phyloP scores from a whole-genome alignment of 345 rosid genomes.

The Populus euphratica region DNA sequence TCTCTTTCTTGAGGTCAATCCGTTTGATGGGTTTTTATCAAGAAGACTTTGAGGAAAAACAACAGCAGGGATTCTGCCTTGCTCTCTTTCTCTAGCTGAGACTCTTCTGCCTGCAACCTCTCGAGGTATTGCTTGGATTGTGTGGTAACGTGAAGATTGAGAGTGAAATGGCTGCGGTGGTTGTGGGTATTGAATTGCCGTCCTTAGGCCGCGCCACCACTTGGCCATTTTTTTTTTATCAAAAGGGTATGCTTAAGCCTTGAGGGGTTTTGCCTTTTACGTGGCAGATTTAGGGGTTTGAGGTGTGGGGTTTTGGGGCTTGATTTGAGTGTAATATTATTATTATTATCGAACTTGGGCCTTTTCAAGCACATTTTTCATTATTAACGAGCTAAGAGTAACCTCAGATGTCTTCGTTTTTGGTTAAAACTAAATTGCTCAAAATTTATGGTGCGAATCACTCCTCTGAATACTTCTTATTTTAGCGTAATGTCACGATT shows the following conservation, averaged over 20 bases:
- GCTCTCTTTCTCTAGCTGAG: slow-evolving; percentile 53
- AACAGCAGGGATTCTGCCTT: slow-evolving; percentile 78
- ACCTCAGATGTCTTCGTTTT: too few relatives aligned
- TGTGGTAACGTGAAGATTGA: slow-evolving; percentile 39
- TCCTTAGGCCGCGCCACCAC: slow-evolving; percentile 50
- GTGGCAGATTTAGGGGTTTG: neutral
- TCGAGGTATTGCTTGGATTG: slow-evolving; percentile 75
- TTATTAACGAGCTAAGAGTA: too few relatives aligned
- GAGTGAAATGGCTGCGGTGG: slow-evolving; percentile 16
- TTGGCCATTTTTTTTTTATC: slow-evolving; percentile 25
- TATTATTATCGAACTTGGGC: too few relatives aligned
- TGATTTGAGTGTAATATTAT: neutral
- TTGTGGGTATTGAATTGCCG: slow-evolving; percentile 26
- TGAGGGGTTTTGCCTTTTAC: too few relatives aligned
- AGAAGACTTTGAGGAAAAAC: slow-evolving; percentile 58
- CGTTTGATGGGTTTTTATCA: slow-evolving; percentile 31
- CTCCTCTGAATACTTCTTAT: too few relatives aligned
- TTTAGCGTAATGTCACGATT: too few relatives aligned
- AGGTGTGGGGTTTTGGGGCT: neutral
- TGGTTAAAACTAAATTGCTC: too few relatives aligned
- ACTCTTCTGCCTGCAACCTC: slow-evolving; percentile 59
- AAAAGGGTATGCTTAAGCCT: too few relatives aligned
- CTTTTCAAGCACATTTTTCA: too few relatives aligned
- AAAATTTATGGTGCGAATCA: too few relatives aligned
- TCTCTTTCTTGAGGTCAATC: slow-evolving; percentile 54